These are phyloP conservation scores for Acanthamoeba triangularis DNA, from an alignment of 208 protist genomes.

Conservation along the genomic window DNA sequence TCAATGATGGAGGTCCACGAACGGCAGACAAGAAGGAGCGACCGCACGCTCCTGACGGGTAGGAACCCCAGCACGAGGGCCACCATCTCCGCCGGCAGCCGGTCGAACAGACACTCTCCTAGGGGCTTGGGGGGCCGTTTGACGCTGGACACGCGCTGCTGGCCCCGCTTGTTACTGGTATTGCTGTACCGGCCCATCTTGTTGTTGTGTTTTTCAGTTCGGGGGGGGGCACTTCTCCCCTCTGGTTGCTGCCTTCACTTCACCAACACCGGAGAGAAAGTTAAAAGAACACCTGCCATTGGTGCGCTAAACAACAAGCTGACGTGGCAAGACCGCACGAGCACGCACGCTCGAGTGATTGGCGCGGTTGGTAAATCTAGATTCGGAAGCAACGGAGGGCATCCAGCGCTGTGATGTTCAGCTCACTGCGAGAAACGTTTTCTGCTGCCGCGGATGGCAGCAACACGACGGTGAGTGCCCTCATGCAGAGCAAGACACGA, in stretches of 20 bases:
- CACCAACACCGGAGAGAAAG: too few relatives aligned
- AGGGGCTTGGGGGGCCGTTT: not conserved
- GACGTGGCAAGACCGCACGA: too few relatives aligned
- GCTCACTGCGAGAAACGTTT: not conserved
- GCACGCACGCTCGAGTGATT: too few relatives aligned
- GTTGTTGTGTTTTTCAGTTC: too few relatives aligned
- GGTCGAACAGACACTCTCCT: not conserved
- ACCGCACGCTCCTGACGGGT: not conserved
- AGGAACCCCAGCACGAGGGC: not conserved
- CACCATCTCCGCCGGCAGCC: constrained; percentile 22
- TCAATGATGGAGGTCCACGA: not conserved
- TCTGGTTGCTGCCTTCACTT: too few relatives aligned
- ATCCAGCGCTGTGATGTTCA: not conserved
- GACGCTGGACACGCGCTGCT: not conserved
- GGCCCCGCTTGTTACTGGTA: not conserved
- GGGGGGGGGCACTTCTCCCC: too few relatives aligned
- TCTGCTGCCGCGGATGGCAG: not conserved
- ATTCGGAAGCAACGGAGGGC: too few relatives aligned
- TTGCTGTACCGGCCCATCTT: constrained; percentile 4
- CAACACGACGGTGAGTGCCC: not conserved
- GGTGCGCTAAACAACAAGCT: too few relatives aligned
- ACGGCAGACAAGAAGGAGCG: not conserved
- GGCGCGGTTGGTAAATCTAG: too few relatives aligned
- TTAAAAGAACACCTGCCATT: too few relatives aligned
- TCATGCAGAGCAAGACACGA: not conserved